phyloP scores from a whole-genome alignment of 2,329 filamentous ascomycete genomes.

The Helminthosporium solani region DNA sequence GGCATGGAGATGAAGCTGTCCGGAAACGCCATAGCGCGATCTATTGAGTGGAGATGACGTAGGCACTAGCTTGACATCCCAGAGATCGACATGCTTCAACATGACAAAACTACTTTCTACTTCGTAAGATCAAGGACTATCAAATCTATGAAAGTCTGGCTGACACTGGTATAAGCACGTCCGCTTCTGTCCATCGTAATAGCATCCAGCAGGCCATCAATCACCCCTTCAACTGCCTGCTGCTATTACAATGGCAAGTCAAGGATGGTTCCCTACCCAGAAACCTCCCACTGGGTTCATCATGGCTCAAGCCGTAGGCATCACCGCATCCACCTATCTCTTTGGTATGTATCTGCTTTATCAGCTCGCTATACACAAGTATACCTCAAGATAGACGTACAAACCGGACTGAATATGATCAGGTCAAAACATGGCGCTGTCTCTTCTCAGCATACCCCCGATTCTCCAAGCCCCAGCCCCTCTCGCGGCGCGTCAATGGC shows the following conservation, averaged over 20 bases:
- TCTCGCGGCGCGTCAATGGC: slow-evolving; percentile 59
- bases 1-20: background rate
- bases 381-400: background rate
- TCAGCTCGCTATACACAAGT: background rate
- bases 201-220: too few relatives aligned
- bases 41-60: background rate
- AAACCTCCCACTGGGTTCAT: slow-evolving; percentile 38
- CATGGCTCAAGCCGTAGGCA: slow-evolving; percentile 52
- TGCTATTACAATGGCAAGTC: background rate
- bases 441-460: slow-evolving; percentile 51
- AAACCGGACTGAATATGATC: background rate
- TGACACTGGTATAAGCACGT: too few relatives aligned
- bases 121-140: too few relatives aligned
- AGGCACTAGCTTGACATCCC: too few relatives aligned
- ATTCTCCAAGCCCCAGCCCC: slow-evolving; percentile 58
- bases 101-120: too few relatives aligned
- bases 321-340: slow-evolving; percentile 53
- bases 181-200: too few relatives aligned
- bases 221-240: background rate
- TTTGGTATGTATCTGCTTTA: slow-evolving; percentile 33
- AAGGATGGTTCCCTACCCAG: background rate
- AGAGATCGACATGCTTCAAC: too few relatives aligned
- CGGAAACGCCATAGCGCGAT: background rate
- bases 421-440: slow-evolving; percentile 42
- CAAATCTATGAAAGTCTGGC: too few relatives aligned